phyloP scores from a whole-genome alignment of 1,139 yeast species.

The Zygosaccharomyces pseudobailii region DNA sequence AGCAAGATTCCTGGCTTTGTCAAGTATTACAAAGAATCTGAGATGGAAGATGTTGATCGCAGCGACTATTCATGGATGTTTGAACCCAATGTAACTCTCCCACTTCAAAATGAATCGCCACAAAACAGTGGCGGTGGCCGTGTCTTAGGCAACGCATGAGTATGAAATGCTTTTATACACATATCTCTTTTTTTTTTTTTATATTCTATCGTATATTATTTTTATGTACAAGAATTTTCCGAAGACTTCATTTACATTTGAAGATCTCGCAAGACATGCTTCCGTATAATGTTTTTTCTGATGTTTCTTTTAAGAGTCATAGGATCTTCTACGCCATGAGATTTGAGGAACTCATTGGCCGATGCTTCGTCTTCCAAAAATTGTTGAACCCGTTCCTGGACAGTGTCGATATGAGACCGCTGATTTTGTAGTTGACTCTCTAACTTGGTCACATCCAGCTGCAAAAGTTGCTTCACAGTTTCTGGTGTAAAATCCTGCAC shows the following conservation, averaged over 20 bases:
- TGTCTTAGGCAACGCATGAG: slow-evolving; percentile 11
- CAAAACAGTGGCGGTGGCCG: slow-evolving; percentile 10
- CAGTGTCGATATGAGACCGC: slow-evolving; percentile 29
- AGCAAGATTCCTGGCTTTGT: slow-evolving; percentile 50
- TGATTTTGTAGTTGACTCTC: slow-evolving; percentile 32
- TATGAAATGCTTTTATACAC: neutral
- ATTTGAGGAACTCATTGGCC: slow-evolving; percentile 32
- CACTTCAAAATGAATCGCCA: slow-evolving; percentile 10
- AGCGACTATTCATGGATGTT: slow-evolving; percentile 10
- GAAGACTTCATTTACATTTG: slow-evolving; percentile 1
- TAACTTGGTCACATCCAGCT: slow-evolving; percentile 39
- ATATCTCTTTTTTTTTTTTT: neutral
- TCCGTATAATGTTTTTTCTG: slow-evolving; percentile 50
- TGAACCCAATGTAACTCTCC: slow-evolving; percentile 8
- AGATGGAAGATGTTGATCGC: slow-evolving; percentile 36
- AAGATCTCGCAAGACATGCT: slow-evolving; percentile 37
- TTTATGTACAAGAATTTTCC: slow-evolving; percentile 8
- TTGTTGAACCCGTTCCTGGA: slow-evolving; percentile 36
- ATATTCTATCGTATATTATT: neutral
- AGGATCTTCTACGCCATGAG: slow-evolving; percentile 33
- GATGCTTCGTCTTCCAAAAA: slow-evolving; percentile 36
- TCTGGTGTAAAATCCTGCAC: slow-evolving; percentile 59
- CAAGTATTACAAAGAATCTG: slow-evolving; percentile 52
- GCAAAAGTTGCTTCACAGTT: slow-evolving; percentile 34
- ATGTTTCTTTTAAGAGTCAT: slow-evolving; percentile 41